A percentile compares a stretch with the other conserved stretches of the same genome.
phyloP scores from a whole-genome alignment of 1,139 yeast species.

The Suhomyces yuchorum region DNA sequence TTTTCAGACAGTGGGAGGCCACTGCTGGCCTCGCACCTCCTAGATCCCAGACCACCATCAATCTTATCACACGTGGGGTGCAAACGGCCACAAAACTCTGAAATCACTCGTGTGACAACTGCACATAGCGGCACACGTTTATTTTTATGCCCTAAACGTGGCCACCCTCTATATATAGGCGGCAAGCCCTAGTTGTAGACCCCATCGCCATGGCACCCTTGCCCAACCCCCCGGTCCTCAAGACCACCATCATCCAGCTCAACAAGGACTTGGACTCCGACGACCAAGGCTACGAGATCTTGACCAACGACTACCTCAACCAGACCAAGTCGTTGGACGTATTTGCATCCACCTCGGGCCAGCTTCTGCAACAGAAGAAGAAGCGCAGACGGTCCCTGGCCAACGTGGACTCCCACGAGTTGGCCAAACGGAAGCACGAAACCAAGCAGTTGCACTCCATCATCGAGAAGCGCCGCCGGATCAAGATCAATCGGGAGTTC shows the following conservation, averaged over 20 bases:
- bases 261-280: slow-evolving; percentile 49
- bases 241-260: slow-evolving; percentile 63
- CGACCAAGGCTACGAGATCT: slow-evolving; percentile 45
- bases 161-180: slow-evolving; percentile 5
- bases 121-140: slow-evolving; percentile 6
- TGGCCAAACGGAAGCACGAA: slow-evolving; percentile 57
- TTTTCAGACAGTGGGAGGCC: neutral
- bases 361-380: slow-evolving; percentile 28
- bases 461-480: slow-evolving; percentile 76
- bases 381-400: slow-evolving; percentile 52
- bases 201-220: slow-evolving; percentile 19
- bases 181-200: neutral
- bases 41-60: neutral
- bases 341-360: slow-evolving; percentile 5
- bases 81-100: neutral
- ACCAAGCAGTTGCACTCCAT: slow-evolving; percentile 71
- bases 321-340: slow-evolving; percentile 8
- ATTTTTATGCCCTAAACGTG: slow-evolving; percentile 6
- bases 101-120: slow-evolving; percentile 7
- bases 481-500: slow-evolving; percentile 79
- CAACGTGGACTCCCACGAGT: slow-evolving; percentile 51
- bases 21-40: neutral
- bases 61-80: slow-evolving; percentile 7
- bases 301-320: slow-evolving; percentile 39
- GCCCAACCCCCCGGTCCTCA: slow-evolving; percentile 63